Evolutionary conservation across 129 eudicot genomes (phyloP), one percentile per base, ranked within the genome.

Genomic region (Silybum marianum): DNA sequence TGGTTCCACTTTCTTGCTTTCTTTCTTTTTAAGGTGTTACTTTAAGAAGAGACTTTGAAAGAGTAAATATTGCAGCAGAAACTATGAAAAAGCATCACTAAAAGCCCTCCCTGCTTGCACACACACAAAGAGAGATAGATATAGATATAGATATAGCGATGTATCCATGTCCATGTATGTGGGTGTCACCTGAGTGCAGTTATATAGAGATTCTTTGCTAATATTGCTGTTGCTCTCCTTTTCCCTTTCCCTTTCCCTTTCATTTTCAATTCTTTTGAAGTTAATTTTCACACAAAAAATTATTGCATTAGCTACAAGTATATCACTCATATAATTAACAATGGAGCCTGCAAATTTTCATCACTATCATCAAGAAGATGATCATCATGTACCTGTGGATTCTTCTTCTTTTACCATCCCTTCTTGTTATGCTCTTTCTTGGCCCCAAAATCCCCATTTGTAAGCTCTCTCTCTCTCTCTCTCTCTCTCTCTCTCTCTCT

Each of bases 261-360:
- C 82, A 14, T 42, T 83, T 82, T 86, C 78, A 39, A 16, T 63
- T 71, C 73, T 71, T 65, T 80, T 74, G 25, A 74, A 65, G 30
- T 24, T 44, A 58, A 21, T 62, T n/a, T 62, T n/a, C 69, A 62
- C 13, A 62, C 69, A 65, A 21, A 65, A 4, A 19, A 65, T 65
- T 13, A 19, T 19, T 65, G 28, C 78, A 79, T 23, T 39, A 65
- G 58, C 40, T 39, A 65, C 58, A 26, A 36, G 21, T 7, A n/a
- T 75, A 70, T 7, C 23, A 24, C n/a, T 58, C 1, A 22, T 60
- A 80, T 68, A 22, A 80, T 28, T 28, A 28, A 39, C 79, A 71
- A 93, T 93, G 98, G 97, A 90, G 81, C 86, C 97, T 85, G 83
- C 93, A 86, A 85, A 90, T 65, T 74, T 77, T 76, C 88, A 89